Evolutionary conservation across 2,329 filamentous ascomycete genomes (phyloP), one percentile per base, ranked within the genome.

Genomic region (Diaporthe citrichinensis): DNA sequence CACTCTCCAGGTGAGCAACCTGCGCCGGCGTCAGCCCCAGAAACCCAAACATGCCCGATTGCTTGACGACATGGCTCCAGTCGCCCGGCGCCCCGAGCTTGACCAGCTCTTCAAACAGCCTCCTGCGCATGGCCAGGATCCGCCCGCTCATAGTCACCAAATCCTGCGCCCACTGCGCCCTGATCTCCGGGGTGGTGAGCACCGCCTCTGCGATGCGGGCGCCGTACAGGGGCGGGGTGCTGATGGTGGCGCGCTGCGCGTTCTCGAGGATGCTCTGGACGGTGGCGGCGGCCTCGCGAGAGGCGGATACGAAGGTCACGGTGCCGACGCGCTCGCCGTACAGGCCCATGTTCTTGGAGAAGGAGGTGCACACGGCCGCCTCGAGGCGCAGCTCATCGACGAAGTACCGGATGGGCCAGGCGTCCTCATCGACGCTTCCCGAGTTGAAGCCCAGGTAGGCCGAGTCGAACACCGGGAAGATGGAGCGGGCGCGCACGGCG

Each of bases 341-440:
- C 0, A 86, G 77, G 1, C 85, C 85, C 81, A 92, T 90, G 81
- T 88, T 91, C 84, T 92, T 92, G 3, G 91, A 89, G 78, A 92
- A 92, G 0, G 90, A 92, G 80, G 91, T 86, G 67, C 89, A 89
- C 4, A 92, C 83, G 71, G 88, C 87, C 6, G 90, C 85, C 81
- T 92, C 90, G 74, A 87, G 80, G 1, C 79, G 79, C 10, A 84
- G 78, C 36, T 82, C 81, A 20, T 83, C 81, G 23, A 83, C 78
- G 53, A 83, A 83, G 71, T 81, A 74, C 14, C 80, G 79, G 44
- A 84, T 79, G 1, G 81, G 78, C 78, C 79, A 83, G 28, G 80
- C 80, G 77, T 84, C 82, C 53, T 79, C 77, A 73, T 82, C 80
- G 14, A 82, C 73, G 25, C 73, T 76, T 9, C 82, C 82, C 14